These are phyloP conservation scores for Chaetomium cochliodes DNA, from an alignment of 495 filamentous ascomycete genomes.

Conservation along the genomic window DNA sequence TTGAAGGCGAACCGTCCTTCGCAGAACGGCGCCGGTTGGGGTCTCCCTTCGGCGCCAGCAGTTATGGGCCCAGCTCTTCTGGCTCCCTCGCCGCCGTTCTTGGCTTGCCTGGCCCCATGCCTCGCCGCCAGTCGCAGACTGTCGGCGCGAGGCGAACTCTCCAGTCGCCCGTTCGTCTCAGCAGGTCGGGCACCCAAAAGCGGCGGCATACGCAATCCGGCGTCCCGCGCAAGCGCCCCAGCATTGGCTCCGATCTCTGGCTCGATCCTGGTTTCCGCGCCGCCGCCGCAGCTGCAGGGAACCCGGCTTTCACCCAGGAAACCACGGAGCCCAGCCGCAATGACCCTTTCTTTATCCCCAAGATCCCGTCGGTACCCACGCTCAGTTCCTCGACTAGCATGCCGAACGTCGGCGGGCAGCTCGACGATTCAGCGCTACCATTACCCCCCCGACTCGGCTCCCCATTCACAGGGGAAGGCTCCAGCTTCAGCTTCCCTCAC, in stretches of 20 bases:
- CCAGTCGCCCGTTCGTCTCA: conserved; percentile 48
- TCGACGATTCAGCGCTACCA: conserved; percentile 30
- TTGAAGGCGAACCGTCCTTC: conserved; percentile 32
- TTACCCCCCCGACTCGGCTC: conserved; percentile 50
- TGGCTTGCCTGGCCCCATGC: conserved; percentile 35
- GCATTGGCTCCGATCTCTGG: conserved; percentile 41
- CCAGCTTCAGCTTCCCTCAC: conserved; percentile 53
- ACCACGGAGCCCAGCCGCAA: conserved; percentile 22
- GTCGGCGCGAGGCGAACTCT: conserved; percentile 45
- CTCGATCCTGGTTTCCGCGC: conserved; percentile 25
- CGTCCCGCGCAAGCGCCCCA: conserved; percentile 42
- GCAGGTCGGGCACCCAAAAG: conserved; percentile 48
- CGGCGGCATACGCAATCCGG: conserved; percentile 42
- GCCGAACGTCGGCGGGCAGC: conserved; percentile 24
- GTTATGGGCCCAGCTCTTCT: conserved; percentile 53
- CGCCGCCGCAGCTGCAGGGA: conserved; percentile 8
- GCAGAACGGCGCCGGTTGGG: conserved; percentile 51
- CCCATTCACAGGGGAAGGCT: conserved; percentile 45
- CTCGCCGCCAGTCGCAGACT: conserved; percentile 43
- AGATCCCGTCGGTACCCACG: conserved; percentile 26
- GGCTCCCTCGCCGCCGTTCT: conserved; percentile 42
- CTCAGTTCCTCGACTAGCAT: conserved; percentile 26
- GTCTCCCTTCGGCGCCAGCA: conserved; percentile 59
- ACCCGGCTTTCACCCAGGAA: conserved; percentile 17
- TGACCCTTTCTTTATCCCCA: conserved; percentile 37